Evolutionary conservation across 2,329 filamentous ascomycete genomes (phyloP), one percentile per base, ranked within the genome.

Genomic region (Tolypocladium nubicola): DNA sequence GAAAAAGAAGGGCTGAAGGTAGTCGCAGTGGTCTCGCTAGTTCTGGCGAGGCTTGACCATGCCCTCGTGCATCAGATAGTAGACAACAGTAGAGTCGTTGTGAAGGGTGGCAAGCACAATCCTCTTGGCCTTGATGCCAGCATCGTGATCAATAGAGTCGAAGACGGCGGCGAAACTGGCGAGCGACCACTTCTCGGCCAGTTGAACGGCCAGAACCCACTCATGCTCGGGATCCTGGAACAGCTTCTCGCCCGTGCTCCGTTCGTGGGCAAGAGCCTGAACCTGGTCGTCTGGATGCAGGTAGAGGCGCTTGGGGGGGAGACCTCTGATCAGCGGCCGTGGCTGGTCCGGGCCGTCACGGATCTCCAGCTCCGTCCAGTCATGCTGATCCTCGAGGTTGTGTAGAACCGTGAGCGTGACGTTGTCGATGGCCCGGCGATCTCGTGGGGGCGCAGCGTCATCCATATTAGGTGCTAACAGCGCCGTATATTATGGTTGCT

Each of bases 41-140:
- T 94, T 94, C 70, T 93, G 89, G 58, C 89, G 79, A 30, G 89
- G 89, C 75, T 93, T 94, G 56, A 93, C 88, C 61, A 92, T 84
- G n/a, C 89, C 89, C 70, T 93, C 88, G 65, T 93, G 89, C 69
- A 93, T 83, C 61, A 92, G 80, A 68, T 94, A 94, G 72, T 93
- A 94, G 45, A 90, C 87, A 21, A 94, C 80, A 0, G 89, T 93
- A 62, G 89, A 92, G 71, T 94, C 89, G 64, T 88, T 84, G 67
- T 90, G 86, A 53, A 90, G 75, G 3, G 86, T 88, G 19, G 87
- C 88, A 55, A 94, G 75, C n/a, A 93, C 68, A 13, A 92, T 70
- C 60, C 89, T 78, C 75, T 92, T 93, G 53, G 76, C 75, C 21
- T 81, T 75, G 71, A 77, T 49, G 70, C 69, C 45, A 69, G 72